Conservation (phyloP, 2,329 filamentous ascomycete genomes). For the Ceratocystis lukuohia region DNA sequence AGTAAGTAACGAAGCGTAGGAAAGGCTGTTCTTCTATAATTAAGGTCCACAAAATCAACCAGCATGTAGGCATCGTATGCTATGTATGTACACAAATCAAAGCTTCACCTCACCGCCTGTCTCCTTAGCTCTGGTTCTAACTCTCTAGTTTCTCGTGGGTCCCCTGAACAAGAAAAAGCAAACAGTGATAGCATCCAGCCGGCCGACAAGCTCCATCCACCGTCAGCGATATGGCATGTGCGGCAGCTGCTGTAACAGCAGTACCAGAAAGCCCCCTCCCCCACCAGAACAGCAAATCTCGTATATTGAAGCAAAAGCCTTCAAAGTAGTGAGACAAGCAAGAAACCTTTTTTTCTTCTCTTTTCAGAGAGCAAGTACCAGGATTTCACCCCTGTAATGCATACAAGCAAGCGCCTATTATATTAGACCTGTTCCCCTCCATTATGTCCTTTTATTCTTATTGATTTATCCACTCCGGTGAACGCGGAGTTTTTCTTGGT, state of each 20-base stretch:
- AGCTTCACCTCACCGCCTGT: constrained; percentile 1
- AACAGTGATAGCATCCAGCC: no score
- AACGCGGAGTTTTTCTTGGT: not conserved
- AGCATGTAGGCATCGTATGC: no score
- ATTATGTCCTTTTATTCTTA: not conserved
- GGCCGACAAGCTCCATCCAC: no score
- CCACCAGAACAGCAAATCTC: not conserved
- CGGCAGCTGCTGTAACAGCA: not conserved
- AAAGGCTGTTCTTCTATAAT: no score
- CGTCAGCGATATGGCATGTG: not conserved
- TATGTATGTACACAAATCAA: not conserved
- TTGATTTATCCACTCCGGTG: not conserved
- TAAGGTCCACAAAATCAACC: no score
- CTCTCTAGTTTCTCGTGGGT: not conserved
- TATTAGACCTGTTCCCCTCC: not conserved
- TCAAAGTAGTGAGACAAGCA: not conserved
- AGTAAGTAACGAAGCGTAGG: not conserved
- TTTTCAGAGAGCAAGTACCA: not conserved
- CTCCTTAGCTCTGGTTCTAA: not conserved
- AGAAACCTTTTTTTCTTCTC: not conserved
- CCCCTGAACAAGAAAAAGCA: no score
- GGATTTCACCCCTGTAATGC: not conserved
- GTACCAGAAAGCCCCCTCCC: not conserved
- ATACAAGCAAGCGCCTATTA: not conserved
- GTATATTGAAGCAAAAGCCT: not conserved